These are phyloP conservation scores for Ogataea chonburiensis DNA, from an alignment of 805 yeast species.

Conservation along the genomic window DNA sequence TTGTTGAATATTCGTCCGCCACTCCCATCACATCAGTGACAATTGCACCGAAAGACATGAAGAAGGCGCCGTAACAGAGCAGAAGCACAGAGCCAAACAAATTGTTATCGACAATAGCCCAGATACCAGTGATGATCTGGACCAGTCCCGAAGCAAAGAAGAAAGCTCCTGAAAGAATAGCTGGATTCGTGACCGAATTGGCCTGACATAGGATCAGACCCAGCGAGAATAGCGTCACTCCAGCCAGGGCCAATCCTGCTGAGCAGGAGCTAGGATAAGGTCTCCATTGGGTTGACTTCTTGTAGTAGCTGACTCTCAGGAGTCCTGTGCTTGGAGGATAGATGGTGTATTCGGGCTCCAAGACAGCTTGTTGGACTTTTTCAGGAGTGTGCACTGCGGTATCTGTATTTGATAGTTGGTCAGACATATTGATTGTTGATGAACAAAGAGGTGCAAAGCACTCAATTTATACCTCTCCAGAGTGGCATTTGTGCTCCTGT, in stretches of 20 bases:
- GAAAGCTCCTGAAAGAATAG: constrained; percentile 43
- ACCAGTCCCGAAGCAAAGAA: constrained; percentile 50
- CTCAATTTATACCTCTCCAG: constrained; percentile 5
- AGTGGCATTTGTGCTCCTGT: background rate
- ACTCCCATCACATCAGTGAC: constrained; percentile 45
- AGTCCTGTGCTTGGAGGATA: constrained; percentile 41
- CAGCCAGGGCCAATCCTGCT: constrained; percentile 46
- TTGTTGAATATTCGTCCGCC: constrained; percentile 37
- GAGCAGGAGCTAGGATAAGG: constrained; percentile 50
- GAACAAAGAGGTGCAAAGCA: background rate
- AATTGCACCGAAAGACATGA: constrained; percentile 46
- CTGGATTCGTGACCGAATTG: constrained; percentile 41
- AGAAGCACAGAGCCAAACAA: constrained; percentile 50
- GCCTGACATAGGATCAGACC: constrained; percentile 46
- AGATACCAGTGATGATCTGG: constrained; percentile 48
- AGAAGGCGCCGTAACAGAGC: constrained; percentile 49
- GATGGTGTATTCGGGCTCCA: constrained; percentile 25
- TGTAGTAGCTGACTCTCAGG: constrained; percentile 44
- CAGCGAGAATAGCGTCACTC: constrained; percentile 46
- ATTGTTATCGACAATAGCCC: constrained; percentile 50
- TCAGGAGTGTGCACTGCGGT: constrained; percentile 27
- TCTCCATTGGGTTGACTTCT: constrained; percentile 40
- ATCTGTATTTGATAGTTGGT: constrained; percentile 28
- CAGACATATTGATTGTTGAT: constrained; percentile 16
- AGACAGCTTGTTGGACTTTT: constrained; percentile 6